Evolutionary conservation across 768 basidiomycete genomes (phyloP).

Genomic region (Trametes cubensis): DNA sequence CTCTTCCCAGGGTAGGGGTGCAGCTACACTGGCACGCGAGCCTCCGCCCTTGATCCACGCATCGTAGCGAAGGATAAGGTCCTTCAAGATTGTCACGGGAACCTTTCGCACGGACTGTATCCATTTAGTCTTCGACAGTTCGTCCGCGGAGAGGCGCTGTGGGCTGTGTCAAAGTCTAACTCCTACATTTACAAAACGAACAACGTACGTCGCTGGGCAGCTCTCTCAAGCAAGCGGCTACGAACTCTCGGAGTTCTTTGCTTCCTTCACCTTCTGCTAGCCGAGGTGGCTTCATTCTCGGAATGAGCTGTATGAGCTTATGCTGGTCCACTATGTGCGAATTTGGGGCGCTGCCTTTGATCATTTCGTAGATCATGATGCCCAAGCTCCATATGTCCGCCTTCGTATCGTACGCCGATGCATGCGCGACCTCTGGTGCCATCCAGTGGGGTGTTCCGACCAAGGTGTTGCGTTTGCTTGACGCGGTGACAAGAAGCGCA

Average conservation of each 20-base stretch:
- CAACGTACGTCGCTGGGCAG: constrained; percentile 70
- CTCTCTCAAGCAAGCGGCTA: constrained; percentile 80
- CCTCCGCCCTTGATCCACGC: constrained; percentile 69
- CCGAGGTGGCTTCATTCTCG: constrained; percentile 79
- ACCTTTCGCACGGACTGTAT: constrained; percentile 76
- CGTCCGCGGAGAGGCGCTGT: constrained; percentile 88
- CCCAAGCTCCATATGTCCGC: constrained; percentile 99
- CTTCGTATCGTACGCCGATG: constrained; percentile 93
- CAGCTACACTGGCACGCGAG: constrained; percentile 75
- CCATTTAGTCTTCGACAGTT: constrained; percentile 87
- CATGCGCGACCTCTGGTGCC: constrained; percentile 96
- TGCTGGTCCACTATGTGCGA: constrained; percentile 80
- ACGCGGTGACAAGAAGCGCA: constrained; percentile 79
- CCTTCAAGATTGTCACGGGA: constrained; percentile 69
- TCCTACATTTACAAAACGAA: background rate
- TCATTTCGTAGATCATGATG: constrained; percentile 95
- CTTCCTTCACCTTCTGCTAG: constrained; percentile 78
- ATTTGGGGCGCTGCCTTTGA: constrained; percentile 94
- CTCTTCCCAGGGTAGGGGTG: constrained; percentile 71
- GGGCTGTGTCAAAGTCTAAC: background rate
- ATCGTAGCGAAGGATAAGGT: constrained; percentile 79
- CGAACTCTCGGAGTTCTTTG: constrained; percentile 87
- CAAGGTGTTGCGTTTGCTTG: constrained; percentile 93
- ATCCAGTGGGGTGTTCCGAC: constrained; percentile 99
- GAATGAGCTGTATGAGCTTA: constrained; percentile 87